Evolutionary conservation across 768 basidiomycete species (phyloP).

Genomic region (Lepiota venenata): DNA sequence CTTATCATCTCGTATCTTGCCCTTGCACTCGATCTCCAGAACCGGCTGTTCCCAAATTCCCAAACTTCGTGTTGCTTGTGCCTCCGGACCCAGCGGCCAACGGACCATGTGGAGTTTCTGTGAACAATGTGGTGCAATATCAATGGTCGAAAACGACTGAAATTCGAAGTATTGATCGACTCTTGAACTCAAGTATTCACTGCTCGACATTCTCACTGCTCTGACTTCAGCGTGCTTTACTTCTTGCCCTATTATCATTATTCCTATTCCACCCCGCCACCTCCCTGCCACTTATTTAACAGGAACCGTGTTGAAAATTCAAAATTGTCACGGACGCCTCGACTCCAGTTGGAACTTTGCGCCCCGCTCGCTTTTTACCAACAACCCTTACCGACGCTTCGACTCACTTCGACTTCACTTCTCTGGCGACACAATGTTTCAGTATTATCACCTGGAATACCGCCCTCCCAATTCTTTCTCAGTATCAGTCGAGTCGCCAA

Average conservation of each 20-base stretch:
- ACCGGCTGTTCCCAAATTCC: slow-evolving; percentile 76
- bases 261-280: slow-evolving; percentile 8
- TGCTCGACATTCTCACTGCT: not conserved
- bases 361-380: too few relatives aligned
- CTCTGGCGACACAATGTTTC: too few relatives aligned
- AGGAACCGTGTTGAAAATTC: not conserved
- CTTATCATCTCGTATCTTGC: not conserved
- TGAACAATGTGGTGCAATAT: slow-evolving; percentile 86
- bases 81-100: slow-evolving; percentile 63
- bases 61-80: slow-evolving; percentile 77
- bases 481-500: too few relatives aligned
- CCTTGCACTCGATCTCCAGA: slow-evolving; percentile 28
- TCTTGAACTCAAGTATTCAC: not conserved
- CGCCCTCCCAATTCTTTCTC: too few relatives aligned
- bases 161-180: slow-evolving; percentile 6
- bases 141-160: slow-evolving; percentile 79
- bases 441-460: too few relatives aligned
- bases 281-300: not conserved
- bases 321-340: not conserved
- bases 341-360: not conserved
- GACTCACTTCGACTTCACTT: too few relatives aligned
- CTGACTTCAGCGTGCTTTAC: not conserved
- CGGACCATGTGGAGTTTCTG: slow-evolving; percentile 87
- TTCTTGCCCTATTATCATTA: slow-evolving; percentile 8
- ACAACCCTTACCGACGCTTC: too few relatives aligned